phyloP scores from a whole-genome alignment of 192 early-diverging fungal genomes.

The Mortierella alpina region DNA sequence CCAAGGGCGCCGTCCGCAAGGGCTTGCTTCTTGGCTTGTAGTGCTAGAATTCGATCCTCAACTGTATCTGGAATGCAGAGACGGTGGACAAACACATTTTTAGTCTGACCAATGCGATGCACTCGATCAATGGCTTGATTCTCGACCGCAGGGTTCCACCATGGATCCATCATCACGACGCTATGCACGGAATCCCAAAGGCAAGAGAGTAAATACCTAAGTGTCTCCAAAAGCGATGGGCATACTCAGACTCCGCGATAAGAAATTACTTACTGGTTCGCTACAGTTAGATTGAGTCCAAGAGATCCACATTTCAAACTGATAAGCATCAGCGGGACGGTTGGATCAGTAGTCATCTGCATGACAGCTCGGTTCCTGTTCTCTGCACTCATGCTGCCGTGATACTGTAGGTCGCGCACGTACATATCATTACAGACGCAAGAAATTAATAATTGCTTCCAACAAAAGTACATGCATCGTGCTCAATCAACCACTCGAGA shows the following conservation, averaged over 20 bases:
- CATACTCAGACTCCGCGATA: background rate
- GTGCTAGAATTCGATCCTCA: conserved; percentile 74
- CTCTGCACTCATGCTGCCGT: conserved; percentile 58
- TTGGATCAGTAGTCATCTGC: conserved; percentile 54
- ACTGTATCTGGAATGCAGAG: conserved; percentile 72
- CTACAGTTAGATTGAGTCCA: conserved; percentile 76
- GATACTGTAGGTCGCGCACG: conserved; percentile 23
- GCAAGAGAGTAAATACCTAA: background rate
- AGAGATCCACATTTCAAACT: conserved; percentile 77
- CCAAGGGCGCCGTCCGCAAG: conserved; percentile 53
- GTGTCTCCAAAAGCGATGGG: background rate
- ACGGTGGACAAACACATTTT: conserved; percentile 69
- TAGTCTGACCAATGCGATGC: conserved; percentile 78
- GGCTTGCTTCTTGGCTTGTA: conserved; percentile 71
- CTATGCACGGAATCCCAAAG: conserved; percentile 12
- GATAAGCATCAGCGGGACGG: conserved; percentile 64
- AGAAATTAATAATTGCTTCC: background rate
- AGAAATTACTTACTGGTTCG: conserved; percentile 59
- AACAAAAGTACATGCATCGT: background rate
- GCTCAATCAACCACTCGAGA: conserved; percentile 11
- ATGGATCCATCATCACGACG: conserved; percentile 83
- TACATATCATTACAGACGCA: background rate
- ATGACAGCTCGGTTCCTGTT: conserved; percentile 54
- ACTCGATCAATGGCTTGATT: conserved; percentile 75
- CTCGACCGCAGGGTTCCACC: conserved; percentile 85